Conservation (phyloP, 805 yeast genomes). For the Candida glaebosa region DNA sequence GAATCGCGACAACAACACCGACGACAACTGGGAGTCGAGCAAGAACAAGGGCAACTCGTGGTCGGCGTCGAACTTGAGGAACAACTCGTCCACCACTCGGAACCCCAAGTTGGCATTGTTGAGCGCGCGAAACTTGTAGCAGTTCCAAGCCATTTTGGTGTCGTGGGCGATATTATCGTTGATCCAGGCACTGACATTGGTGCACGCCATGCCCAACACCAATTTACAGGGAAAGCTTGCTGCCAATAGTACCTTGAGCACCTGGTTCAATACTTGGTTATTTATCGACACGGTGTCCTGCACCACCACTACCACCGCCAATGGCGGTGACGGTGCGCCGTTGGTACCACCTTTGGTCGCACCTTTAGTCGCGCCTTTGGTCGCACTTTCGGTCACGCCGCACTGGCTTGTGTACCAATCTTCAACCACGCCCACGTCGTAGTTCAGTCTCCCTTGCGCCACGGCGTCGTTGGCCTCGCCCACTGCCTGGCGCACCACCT, state of each 20-base stretch:
- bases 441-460: conserved; percentile 23
- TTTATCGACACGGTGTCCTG: conserved; percentile 36
- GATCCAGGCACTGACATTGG: conserved; percentile 36
- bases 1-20: conserved; percentile 32
- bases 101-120: conserved; percentile 32
- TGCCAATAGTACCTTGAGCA: conserved; percentile 27
- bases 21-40: conserved; percentile 20
- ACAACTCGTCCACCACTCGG: conserved; percentile 29
- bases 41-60: conserved; percentile 13
- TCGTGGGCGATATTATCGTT: conserved; percentile 29
- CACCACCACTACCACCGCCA: conserved; percentile 13
- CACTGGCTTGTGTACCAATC: conserved; percentile 24
- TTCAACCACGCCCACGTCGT: conserved; percentile 33
- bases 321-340: too few relatives aligned
- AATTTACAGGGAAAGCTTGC: conserved; percentile 27
- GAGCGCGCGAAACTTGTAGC: conserved; percentile 29
- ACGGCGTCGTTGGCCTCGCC: conserved; percentile 8
- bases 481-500: conserved; percentile 30
- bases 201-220: conserved; percentile 34
- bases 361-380: too few relatives aligned
- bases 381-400: too few relatives aligned
- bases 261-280: conserved; percentile 32
- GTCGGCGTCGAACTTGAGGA: conserved; percentile 22
- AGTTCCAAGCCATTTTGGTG: conserved; percentile 22
- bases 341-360: too few relatives aligned